Evolutionary conservation across 2,329 filamentous ascomycete genomes (phyloP).

Genomic region (Fusarium sp.): DNA sequence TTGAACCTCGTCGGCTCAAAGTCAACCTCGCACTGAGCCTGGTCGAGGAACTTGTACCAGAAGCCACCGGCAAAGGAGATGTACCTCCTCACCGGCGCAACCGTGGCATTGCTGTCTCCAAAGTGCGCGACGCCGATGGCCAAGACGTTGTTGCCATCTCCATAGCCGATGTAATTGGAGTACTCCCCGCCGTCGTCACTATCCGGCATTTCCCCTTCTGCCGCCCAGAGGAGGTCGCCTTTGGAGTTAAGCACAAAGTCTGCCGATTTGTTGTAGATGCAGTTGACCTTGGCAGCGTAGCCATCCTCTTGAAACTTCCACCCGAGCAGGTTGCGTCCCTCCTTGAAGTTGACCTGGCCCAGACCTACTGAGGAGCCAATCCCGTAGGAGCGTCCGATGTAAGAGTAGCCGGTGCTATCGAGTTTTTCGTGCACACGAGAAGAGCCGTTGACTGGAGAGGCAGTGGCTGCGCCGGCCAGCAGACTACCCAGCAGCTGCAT

Average conservation of each 20-base stretch:
- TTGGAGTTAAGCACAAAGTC: conserved; percentile 35
- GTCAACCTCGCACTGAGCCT: conserved; percentile 4
- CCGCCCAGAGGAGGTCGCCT: not conserved
- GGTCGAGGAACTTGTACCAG: conserved; percentile 8
- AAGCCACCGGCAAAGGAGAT: conserved; percentile 5
- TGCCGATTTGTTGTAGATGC: conserved; percentile 50
- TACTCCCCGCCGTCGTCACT: conserved; percentile 6
- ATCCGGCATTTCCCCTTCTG: conserved; percentile 11
- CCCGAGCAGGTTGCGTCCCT: conserved; percentile 11
- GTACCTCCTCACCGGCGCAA: conserved; percentile 2
- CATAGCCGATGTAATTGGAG: conserved; percentile 8
- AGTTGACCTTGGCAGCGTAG: conserved; percentile 46
- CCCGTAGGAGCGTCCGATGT: conserved; percentile 43
- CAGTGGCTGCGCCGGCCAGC: conserved; percentile 32
- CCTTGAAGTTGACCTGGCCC: conserved; percentile 1
- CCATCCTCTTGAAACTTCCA: conserved; percentile 49
- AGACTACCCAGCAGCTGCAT: conserved; percentile 36
- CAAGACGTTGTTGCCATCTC: conserved; percentile 2
- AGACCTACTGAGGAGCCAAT: conserved; percentile 41
- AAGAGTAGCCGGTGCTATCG: conserved; percentile 40
- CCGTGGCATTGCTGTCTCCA: not conserved
- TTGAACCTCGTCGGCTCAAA: conserved; percentile 19
- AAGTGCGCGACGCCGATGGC: conserved; percentile 23
- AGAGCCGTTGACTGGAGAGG: conserved; percentile 31
- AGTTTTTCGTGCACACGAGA: conserved; percentile 37